Evolutionary conservation across 352 stramenopile genomes (phyloP).

Genomic region (Globisporangium spiculum): DNA sequence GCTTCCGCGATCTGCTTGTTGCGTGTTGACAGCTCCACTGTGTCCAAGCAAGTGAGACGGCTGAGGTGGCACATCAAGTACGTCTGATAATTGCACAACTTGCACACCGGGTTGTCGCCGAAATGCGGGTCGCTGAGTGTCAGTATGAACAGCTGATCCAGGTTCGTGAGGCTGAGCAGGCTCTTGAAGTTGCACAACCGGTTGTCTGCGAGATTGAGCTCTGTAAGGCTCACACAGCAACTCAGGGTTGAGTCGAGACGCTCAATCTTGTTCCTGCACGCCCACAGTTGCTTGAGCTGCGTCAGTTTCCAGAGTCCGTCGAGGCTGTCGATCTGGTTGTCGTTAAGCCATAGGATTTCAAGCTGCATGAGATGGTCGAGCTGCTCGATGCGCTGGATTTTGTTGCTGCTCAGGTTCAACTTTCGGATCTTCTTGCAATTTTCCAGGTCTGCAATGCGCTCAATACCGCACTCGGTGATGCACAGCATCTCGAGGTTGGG

Average conservation of each 20-base stretch:
- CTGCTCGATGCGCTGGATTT: conserved; percentile 48
- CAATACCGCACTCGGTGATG: conserved; percentile 64
- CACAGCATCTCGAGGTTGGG: conserved; percentile 55
- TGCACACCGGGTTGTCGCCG: conserved; percentile 88
- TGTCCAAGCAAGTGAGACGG: conserved; percentile 65
- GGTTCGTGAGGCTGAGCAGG: conserved; percentile 64
- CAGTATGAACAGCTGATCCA: conserved; percentile 63
- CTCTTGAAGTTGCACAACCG: conserved; percentile 85
- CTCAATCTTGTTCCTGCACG: conserved; percentile 70
- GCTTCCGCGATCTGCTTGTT: conserved; percentile 88
- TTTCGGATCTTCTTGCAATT: conserved; percentile 46
- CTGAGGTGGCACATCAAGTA: conserved; percentile 89
- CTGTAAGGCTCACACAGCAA: conserved; percentile 42
- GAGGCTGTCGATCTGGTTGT: conserved; percentile 68
- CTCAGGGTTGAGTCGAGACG: conserved; percentile 66
- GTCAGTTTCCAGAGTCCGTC: conserved; percentile 48
- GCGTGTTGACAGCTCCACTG: conserved; percentile 63
- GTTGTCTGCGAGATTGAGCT: conserved; percentile 89
- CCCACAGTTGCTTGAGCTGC: conserved; percentile 68
- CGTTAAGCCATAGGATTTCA: conserved; percentile 79
- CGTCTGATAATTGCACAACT: conserved; percentile 92
- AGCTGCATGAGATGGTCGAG: conserved; percentile 56
- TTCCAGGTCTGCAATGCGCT: conserved; percentile 40
- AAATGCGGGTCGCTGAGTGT: conserved; percentile 87
- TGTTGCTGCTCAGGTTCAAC: conserved; percentile 77